These are phyloP conservation scores for Pseudogymnoascus sp. DNA, from an alignment of 2,329 filamentous ascomycete genomes.

Conservation along the genomic window DNA sequence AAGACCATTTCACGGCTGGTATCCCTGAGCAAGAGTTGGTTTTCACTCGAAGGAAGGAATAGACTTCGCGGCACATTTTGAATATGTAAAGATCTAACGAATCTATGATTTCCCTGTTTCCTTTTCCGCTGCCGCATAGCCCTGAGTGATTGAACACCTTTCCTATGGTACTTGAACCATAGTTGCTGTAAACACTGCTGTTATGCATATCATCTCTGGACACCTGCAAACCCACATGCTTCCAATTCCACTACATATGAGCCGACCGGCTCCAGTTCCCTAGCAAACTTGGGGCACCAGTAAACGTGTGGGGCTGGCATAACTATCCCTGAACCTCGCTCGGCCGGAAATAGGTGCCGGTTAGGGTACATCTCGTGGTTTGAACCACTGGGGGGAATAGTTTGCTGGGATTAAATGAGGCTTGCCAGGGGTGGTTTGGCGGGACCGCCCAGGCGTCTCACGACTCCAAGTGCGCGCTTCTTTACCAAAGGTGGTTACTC, in stretches of 20 bases:
- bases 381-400: not conserved
- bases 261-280: not conserved
- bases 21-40: slow-evolving; percentile 9
- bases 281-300: not conserved
- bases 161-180: not conserved
- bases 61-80: not conserved
- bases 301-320: not conserved
- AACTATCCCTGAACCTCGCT: not conserved
- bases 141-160: not conserved
- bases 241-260: not conserved
- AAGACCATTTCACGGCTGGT: slow-evolving; percentile 14
- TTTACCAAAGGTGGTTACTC: not conserved
- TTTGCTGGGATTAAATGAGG: not conserved
- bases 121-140: not conserved
- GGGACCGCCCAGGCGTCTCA: not conserved
- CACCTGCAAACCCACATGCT: not conserved
- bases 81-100: not conserved
- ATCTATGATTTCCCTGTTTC: not conserved
- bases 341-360: not conserved
- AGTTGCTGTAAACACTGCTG: not conserved
- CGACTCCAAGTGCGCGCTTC: not conserved
- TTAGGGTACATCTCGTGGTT: not conserved
- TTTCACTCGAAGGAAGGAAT: slow-evolving; percentile 10
- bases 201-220: not conserved
- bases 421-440: not conserved